phyloP scores from a whole-genome alignment of 805 yeast genomes.

The Metschnikowia chrysomelidarum region DNA sequence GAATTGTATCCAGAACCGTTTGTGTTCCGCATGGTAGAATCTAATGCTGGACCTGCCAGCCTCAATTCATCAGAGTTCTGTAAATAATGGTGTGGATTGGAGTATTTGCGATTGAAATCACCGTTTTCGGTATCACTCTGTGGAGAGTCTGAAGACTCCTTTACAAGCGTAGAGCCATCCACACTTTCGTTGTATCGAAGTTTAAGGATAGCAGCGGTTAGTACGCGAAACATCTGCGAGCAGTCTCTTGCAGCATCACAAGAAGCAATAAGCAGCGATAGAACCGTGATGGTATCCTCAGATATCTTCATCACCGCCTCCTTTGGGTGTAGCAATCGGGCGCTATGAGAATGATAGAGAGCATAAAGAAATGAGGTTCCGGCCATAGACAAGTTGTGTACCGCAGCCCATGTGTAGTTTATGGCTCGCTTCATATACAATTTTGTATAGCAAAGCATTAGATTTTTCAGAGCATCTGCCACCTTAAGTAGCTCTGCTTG shows the following conservation, averaged over 20 bases:
- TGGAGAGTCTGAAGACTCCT: not conserved
- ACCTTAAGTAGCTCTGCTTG: constrained; percentile 54
- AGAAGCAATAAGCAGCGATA: constrained; percentile 58
- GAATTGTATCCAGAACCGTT: not conserved
- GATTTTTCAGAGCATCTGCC: constrained; percentile 61
- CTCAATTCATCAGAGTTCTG: too few relatives aligned
- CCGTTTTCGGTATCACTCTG: not conserved
- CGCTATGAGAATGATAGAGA: constrained; percentile 64
- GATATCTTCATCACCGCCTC: constrained; percentile 49
- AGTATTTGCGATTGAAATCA: not conserved
- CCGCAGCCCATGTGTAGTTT: constrained; percentile 92
- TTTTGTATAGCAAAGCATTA: constrained; percentile 60
- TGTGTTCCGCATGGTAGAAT: not conserved
- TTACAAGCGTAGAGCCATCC: constrained; percentile 5
- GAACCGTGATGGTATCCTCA: constrained; percentile 53
- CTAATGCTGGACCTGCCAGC: not conserved
- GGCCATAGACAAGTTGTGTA: constrained; percentile 84
- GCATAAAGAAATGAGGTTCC: constrained; percentile 82
- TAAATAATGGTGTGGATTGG: too few relatives aligned
- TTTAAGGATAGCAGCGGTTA: constrained; percentile 68
- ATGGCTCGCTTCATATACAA: constrained; percentile 56
- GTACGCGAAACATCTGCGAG: constrained; percentile 65
- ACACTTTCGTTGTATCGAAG: constrained; percentile 42
- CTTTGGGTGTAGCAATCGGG: constrained; percentile 43
- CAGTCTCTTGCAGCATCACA: constrained; percentile 81